phyloP scores from a whole-genome alignment of 225 moss, liverwort and hornwort genomes.

The Asterella californica region DNA sequence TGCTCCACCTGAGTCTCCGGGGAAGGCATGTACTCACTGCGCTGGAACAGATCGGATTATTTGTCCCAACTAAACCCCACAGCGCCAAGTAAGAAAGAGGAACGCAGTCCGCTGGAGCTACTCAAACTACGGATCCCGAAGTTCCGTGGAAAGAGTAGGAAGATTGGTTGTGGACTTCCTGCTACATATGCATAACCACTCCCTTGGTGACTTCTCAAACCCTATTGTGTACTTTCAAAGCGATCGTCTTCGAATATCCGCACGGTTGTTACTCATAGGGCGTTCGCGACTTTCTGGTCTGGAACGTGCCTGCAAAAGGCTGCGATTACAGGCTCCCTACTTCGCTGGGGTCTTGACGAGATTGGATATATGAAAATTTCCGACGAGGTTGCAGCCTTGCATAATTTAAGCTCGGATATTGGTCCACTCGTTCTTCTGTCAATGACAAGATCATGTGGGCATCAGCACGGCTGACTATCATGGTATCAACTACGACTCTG shows the following conservation, averaged over 20 bases:
- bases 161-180: background rate
- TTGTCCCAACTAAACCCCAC: too few relatives aligned
- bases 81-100: too few relatives aligned
- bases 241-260: background rate
- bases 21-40: too few relatives aligned
- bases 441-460: background rate
- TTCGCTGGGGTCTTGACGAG: too few relatives aligned
- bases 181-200: background rate
- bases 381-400: background rate
- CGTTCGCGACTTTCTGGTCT: background rate
- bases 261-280: background rate
- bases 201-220: background rate
- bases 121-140: too few relatives aligned
- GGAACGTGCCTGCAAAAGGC: background rate
- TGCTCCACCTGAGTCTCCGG: too few relatives aligned
- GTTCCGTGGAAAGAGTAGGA: background rate
- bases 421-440: background rate
- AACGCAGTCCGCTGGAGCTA: too few relatives aligned
- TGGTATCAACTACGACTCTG: background rate
- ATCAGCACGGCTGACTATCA: background rate
- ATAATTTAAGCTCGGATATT: background rate
- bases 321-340: background rate
- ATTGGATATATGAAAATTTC: too few relatives aligned
- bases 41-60: too few relatives aligned
- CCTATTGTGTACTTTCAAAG: background rate